Base-by-base conservation (phyloP, 2,329 filamentous ascomycete species). In the Talaromyces amestolkiae region DNA sequence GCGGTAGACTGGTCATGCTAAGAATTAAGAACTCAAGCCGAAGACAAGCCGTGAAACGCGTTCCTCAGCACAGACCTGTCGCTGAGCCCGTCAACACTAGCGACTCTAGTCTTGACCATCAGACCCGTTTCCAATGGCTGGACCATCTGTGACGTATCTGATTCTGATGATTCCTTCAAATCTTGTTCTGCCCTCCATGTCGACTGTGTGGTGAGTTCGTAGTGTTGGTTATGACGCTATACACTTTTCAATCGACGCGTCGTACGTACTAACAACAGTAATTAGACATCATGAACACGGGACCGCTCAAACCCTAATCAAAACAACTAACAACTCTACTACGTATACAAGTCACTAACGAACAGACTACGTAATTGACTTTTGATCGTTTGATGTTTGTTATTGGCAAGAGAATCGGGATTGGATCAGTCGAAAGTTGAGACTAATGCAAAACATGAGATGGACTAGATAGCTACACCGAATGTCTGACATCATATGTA, bases 361-460 rank as follows among this genome's bases (percentile, higher is more conserved):
- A 37, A 3, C 31, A 22, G n/a, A 56, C 53, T 56, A 39, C 53
- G 53, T 56, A 56, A 37, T 24, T 37, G 33, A 24, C 49, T 53
- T 31, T 31, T 3, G 13, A 10, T 7, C 27, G 49, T 31, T n/a
- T 31, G 24, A 53, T 53, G 15, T 53, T 53, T 31, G 11, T 53
- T 33, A 33, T 33, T 53, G 27, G 49, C 24, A 17, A 11, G n/a
- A 1, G 19, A 10, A 39, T 37, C 17, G 17, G 37, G 5, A 10
- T 9, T 56, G 33, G 11, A 56, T n/a, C 49, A 37, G 3, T 37
- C 10, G 31, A 37, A 24, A 39, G 31, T 56, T 56, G 53, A 56
- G 33, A 39, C 53, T 56, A 56, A 56, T 56, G 53, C 33, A 56
- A 37, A 56, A 56, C 53, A 56, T 56, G 33, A 56, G 19, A 24